Conservation (phyloP, 495 filamentous ascomycete species). For the Mytilinidion resinicola region DNA sequence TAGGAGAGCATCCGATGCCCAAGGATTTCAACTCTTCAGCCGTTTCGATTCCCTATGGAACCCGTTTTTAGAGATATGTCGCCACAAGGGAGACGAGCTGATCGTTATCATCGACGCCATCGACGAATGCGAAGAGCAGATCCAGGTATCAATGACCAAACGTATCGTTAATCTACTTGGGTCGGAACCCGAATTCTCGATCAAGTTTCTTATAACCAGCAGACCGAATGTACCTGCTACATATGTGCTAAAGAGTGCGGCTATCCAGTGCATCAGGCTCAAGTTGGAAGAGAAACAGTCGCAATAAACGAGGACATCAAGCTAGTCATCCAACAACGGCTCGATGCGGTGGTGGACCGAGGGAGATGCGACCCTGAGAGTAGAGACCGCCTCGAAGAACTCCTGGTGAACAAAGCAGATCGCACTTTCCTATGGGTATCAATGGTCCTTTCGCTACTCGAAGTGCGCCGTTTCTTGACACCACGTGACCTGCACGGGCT, state of each 20-base stretch:
- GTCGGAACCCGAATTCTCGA: no score
- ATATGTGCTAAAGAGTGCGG: no score
- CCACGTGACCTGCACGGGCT: constrained; percentile 8
- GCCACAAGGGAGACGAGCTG: constrained; percentile 3
- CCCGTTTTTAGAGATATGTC: constrained; percentile 6
- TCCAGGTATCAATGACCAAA: no score
- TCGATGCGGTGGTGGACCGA: constrained; percentile 8
- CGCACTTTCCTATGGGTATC: constrained; percentile 15
- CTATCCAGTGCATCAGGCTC: no score
- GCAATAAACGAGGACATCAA: constrained; percentile 11
- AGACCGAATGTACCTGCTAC: constrained; percentile 13
- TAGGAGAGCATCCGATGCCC: constrained; percentile 7
- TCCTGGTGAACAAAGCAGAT: constrained; percentile 11
- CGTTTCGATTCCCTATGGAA: constrained; percentile 20
- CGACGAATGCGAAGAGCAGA: constrained; percentile 23
- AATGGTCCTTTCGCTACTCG: constrained; percentile 9
- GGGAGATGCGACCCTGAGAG: neutral
- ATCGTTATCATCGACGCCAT: constrained; percentile 23
- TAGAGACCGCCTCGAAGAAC: constrained; percentile 4
- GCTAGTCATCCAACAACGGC: constrained; percentile 8
- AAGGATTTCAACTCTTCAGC: constrained; percentile 6
- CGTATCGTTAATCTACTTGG: no score
- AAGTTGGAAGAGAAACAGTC: no score
- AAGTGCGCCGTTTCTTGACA: neutral
- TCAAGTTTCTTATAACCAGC: constrained; percentile 23